These are phyloP conservation scores for Cladosporium sp. DNA, from an alignment of 2,329 filamentous ascomycete genomes.

Conservation along the genomic window DNA sequence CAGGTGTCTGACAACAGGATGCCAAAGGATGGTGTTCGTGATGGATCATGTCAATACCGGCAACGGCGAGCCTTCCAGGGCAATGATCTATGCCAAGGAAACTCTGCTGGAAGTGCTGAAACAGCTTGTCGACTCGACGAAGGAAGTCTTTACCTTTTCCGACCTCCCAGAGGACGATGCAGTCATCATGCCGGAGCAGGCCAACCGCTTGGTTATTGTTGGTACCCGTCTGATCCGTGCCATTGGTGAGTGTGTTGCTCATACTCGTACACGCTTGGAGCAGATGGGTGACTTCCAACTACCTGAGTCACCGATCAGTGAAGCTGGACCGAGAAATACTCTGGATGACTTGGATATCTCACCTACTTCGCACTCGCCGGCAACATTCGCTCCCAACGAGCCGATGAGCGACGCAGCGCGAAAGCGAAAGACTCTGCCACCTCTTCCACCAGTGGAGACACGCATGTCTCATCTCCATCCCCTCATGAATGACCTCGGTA, in stretches of 20 bases:
- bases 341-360: not conserved
- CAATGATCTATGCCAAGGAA: constrained; percentile 68
- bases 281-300: constrained; percentile 57
- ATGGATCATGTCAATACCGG: constrained; percentile 81
- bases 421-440: constrained; percentile 17
- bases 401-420: constrained; percentile 7
- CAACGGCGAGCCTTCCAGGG: constrained; percentile 67
- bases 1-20: constrained; percentile 79
- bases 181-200: constrained; percentile 67
- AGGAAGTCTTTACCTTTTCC: constrained; percentile 72
- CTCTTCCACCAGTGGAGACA: constrained; percentile 14
- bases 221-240: constrained; percentile 61
- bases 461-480: constrained; percentile 19
- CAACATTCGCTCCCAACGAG: not conserved
- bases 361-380: not conserved
- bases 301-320: not conserved
- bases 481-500: constrained; percentile 15
- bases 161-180: constrained; percentile 72
- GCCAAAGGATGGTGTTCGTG: constrained; percentile 74
- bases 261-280: constrained; percentile 82
- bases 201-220: constrained; percentile 32
- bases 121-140: constrained; percentile 77
- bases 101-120: constrained; percentile 79
- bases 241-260: constrained; percentile 87
- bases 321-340: not conserved